Conservation (phyloP, 768 basidiomycete species). For the Tephrocybe sp. region DNA sequence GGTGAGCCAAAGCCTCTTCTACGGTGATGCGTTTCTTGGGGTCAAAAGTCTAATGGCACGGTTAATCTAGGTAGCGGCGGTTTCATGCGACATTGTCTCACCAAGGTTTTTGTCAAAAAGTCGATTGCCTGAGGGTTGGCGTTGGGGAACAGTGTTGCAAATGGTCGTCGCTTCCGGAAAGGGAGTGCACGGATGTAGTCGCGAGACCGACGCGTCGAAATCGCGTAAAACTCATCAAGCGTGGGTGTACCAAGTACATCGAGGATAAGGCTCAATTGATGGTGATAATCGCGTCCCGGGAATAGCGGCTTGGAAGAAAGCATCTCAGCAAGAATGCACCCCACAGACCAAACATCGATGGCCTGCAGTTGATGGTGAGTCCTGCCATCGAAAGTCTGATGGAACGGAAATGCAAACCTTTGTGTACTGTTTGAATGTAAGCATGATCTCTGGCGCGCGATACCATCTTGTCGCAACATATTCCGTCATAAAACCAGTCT, state of each 20-base stretch:
- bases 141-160: constrained; percentile 85
- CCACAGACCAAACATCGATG: constrained; percentile 88
- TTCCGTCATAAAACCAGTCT: constrained; percentile 92
- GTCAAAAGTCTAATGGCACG: constrained; percentile 77
- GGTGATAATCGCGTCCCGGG: constrained; percentile 95
- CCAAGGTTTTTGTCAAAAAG: constrained; percentile 80
- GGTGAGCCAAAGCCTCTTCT: constrained; percentile 92
- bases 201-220: constrained; percentile 86
- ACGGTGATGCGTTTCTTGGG: constrained; percentile 96
- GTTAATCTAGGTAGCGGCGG: constrained; percentile 1
- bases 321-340: constrained; percentile 94
- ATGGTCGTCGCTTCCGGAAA: constrained; percentile 84
- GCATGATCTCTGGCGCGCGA: constrained; percentile 98
- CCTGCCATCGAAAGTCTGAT: constrained; percentile 1
- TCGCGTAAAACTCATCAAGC: constrained; percentile 96
- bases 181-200: constrained; percentile 95
- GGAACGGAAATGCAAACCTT: constrained; percentile 44
- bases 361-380: constrained; percentile 39
- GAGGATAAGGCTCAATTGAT: constrained; percentile 92
- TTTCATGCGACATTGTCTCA: constrained; percentile 27
- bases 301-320: constrained; percentile 95
- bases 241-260: constrained; percentile 97
- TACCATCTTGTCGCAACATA: constrained; percentile 99
- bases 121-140: constrained; percentile 73
- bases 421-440: constrained; percentile 98